phyloP scores from a whole-genome alignment of 2,329 filamentous ascomycete genomes.

The Madurella mycetomatis region DNA sequence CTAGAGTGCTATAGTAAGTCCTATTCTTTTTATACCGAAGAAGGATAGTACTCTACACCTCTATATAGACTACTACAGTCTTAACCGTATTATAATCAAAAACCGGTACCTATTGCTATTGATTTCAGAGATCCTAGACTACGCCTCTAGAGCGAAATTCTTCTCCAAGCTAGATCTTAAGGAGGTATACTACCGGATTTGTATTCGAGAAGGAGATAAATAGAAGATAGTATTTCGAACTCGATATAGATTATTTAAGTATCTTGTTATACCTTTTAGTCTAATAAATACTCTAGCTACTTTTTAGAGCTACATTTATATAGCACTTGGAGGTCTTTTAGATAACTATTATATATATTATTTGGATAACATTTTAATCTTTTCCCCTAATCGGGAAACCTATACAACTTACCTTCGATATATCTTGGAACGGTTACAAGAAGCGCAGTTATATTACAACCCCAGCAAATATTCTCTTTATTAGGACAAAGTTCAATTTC shows the following conservation, averaged over 20 bases:
- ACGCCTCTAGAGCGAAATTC: neutral
- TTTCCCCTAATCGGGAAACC: neutral
- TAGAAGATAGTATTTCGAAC: neutral
- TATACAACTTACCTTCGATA: neutral
- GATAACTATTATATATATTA: neutral
- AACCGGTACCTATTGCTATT: neutral
- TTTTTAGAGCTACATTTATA: constrained; percentile 1
- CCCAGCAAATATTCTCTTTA: neutral
- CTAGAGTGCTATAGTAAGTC: no score
- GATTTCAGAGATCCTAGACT: neutral
- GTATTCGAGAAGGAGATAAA: neutral
- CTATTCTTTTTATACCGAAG: no score
- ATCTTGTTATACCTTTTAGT: no score
- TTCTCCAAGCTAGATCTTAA: neutral
- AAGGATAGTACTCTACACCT: no score
- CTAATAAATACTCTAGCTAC: neutral
- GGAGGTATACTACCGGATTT: neutral
- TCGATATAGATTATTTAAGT: neutral
- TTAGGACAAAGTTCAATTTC: neutral
- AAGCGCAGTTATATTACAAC: neutral
- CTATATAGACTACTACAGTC: no score
- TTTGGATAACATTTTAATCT: neutral
- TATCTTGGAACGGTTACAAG: neutral
- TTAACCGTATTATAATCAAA: no score
- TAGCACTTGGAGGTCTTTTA: neutral